Evolutionary conservation across 257 asterid genomes (phyloP), one percentile per base, ranked within the genome.

Genomic region (Solanum megistacrolobum): DNA sequence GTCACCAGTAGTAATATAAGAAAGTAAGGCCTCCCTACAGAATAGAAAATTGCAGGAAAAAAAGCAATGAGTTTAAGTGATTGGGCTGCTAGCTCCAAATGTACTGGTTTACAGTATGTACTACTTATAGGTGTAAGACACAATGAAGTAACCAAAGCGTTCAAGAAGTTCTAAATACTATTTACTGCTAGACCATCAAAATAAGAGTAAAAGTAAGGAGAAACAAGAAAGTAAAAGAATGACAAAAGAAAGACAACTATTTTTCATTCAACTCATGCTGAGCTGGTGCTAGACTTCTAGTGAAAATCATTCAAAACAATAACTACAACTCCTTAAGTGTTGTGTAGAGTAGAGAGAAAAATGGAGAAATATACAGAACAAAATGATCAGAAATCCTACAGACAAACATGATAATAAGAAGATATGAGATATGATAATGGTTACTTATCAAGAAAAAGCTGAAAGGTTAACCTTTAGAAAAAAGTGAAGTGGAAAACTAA

Each of bases 21-120:
- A 93, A 91, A 97, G 98, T 93, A 97, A 92, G 86, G 98, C 94
- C 87, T 95, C 98, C 96, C 99, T 97, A 91, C 86, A 83, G 13
- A 86, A 88, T 91, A 88, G 66, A 88, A 83, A 69, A 60, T 35
- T 83, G 78, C 35, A 32, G 55, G 86, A 82, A 82, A 73, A 48
- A 73, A 10, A 31, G 69, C 71, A 82, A 31, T 82, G 58, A 48
- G 71, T 82, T 81, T 48, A 81, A 81, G 66, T 43, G 85, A 27
- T 27, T 79, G 32, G 86, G 41, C 69, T 48, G 86, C 46, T 48
- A 43, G 14, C 69, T 31, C 41, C 65, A 81, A 18, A 46, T 27
- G 66, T 29, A 81, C 66, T 27, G 41, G 68, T 18, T 81, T 48
- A 43, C 66, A 46, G 32, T 43, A 23, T 18, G 23, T 27, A 16